Evolutionary conservation across 1,139 yeast species (phyloP).

Genomic region (Magnusiomyces ingens): DNA sequence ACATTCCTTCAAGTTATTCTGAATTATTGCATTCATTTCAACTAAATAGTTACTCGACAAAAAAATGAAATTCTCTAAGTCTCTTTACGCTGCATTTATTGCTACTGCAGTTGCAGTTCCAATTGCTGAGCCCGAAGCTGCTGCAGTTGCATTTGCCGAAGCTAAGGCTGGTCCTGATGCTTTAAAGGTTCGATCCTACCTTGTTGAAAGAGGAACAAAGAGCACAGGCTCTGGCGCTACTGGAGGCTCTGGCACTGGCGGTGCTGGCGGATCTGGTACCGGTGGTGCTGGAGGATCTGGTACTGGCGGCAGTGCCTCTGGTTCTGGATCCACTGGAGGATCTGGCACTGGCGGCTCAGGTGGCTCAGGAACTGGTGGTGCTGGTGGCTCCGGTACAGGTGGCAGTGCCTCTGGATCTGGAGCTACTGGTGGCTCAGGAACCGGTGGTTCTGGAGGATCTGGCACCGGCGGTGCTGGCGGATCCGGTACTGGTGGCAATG

Average conservation of each 20-base stretch:
- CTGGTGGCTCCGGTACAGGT: conserved; percentile 4
- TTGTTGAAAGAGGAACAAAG: not conserved
- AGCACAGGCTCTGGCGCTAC: conserved; percentile 1
- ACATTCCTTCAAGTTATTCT: not conserved
- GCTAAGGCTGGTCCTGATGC: not conserved
- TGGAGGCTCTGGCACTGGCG: not conserved
- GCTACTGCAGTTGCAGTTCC: conserved; percentile 1
- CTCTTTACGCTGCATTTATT: conserved; percentile 4
- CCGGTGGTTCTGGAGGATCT: conserved; percentile 3
- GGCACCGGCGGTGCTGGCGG: not conserved
- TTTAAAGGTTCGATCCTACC: not conserved
- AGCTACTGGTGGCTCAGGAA: conserved; percentile 1
- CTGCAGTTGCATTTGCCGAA: not conserved
- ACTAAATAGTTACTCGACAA: not conserved
- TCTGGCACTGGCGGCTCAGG: not conserved
- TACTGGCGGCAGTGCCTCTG: not conserved
- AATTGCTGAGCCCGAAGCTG: conserved; percentile 1
- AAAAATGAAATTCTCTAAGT: conserved; percentile 3
- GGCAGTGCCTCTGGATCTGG: conserved; percentile 1
- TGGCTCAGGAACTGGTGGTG: not conserved
- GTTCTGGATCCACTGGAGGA: not conserved
- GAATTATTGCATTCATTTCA: not conserved
- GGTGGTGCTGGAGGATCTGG: not conserved
- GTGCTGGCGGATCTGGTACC: not conserved
- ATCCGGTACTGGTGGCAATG: conserved; percentile 1